Base-by-base conservation (phyloP, 1,284 basidiomycete genomes). In the Ganoderma multipileum region DNA sequence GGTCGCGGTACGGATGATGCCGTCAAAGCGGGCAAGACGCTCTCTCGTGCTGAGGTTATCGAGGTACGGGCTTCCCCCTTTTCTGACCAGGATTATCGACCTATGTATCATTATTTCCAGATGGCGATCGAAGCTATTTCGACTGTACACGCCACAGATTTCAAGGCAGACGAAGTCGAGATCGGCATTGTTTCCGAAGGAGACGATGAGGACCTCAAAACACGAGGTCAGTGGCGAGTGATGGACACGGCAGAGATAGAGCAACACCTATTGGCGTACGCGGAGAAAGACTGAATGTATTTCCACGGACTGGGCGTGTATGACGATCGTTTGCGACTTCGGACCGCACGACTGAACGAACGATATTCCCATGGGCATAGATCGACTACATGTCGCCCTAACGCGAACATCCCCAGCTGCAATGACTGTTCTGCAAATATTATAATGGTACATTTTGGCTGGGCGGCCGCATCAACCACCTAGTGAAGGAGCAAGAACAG, bases 81-180 rank as follows among this genome's bases (percentile, higher is more conserved):
- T 18, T 33, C 33, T 33, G 33, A 42, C 8, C n/a, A 26, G 33
- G 38, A 59, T 7, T 39, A 16, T 36, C n/a, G 11, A 33, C 38
- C 1, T 12, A 28, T 14, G 16, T 23, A 8, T 41, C 38, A 16
- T 8, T 23, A 36, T n/a, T 18, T 23, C 16, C 72, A 99, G 93
- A 89, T 98, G 81, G 97, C 97, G 0, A 96, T 99, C 70, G 95
- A 97, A 80, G 93, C 94, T 18, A 92, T 99, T 80, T 95, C 95
- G 42, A 95, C 92, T 0, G 92, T 99, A 67, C 91, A 96, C 80
- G 92, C 95, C 39, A 98, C 97, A 28, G 98, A 99, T 80, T 96
- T 97, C 85, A 99, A 99, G 81, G 84, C 93, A 0, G 92, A 91
- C 52, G 94, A 96, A 78, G 92, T 96, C 72, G 95, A 96, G 79